Base-by-base conservation (phyloP, 2,329 filamentous ascomycete genomes). In the Penicillium fuscoglaucum region DNA sequence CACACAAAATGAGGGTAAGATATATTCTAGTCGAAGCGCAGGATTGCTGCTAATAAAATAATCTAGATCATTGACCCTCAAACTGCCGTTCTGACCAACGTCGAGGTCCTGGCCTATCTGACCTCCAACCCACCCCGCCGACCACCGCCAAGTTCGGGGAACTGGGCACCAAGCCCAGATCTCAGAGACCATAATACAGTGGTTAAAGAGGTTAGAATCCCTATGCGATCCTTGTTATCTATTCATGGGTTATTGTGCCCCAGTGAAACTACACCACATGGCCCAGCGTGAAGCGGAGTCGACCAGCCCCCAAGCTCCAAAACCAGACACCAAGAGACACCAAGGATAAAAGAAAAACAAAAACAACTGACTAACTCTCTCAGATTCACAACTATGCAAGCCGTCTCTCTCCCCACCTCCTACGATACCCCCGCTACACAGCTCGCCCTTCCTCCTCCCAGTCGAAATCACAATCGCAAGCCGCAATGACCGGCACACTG, bases 141-240 rank as follows among this genome's bases (percentile, higher is more conserved):
- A 52, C 71, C 74, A 12, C 72, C 76, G 47, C 70, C 72, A 39
- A 75, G 72, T 56, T 64, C 72, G 13, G 66, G 70, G 29, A 71
- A 75, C 53, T 78, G 73, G 66, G 67, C 72, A 3, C 76, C 76
- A 13, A 76, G 72, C 31, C 76, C 76, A 3, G 76, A 78, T 60
- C 57, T 80, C n/a, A 66, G 76, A 54, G 76, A 78, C 57, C 76
- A 80, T 64, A 76, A 78, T 60, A 77, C 75, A 1, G 76, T 80
- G 19, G 72, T 79, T 15, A 77, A 78, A 58, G 78, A 80, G 69
- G 78, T 80, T 55, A 59, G 71, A 6, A 44, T 13, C 9, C 1
- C 13, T 41, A 12, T 17, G 0, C 0, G 3, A 1, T 4, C 0
- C 4, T 26, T 17, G 0, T 9, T 6, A 15, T 28, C 1, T 17